These are phyloP conservation scores for Cyberlindnera veronae DNA, from an alignment of 805 yeast species.

Conservation along the genomic window DNA sequence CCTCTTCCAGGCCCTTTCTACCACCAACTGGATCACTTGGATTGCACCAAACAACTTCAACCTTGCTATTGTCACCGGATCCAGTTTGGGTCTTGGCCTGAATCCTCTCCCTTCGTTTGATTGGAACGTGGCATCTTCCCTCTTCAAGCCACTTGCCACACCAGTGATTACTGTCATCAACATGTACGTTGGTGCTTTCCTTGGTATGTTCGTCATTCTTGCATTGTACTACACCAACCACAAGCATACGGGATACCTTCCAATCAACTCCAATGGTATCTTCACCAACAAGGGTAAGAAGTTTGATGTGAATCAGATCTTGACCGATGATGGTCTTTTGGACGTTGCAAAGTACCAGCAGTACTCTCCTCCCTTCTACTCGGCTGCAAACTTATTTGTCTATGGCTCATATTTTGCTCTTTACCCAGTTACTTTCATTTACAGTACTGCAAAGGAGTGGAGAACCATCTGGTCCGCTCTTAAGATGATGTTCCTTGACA, in stretches of 20 bases:
- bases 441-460: slow-evolving; percentile 45
- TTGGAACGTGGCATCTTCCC: slow-evolving; percentile 38
- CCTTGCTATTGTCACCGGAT: slow-evolving; percentile 49
- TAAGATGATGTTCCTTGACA: slow-evolving; percentile 8
- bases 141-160: slow-evolving; percentile 34
- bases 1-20: slow-evolving; percentile 38
- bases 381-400: slow-evolving; percentile 57
- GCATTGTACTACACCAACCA: slow-evolving; percentile 39
- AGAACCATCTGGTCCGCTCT: slow-evolving; percentile 23
- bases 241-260: slow-evolving; percentile 37
- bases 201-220: slow-evolving; percentile 33
- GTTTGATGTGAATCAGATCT: slow-evolving; percentile 44
- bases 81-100: slow-evolving; percentile 43
- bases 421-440: slow-evolving; percentile 51
- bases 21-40: slow-evolving; percentile 58
- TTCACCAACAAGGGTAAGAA: slow-evolving; percentile 49
- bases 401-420: slow-evolving; percentile 47
- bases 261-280: slow-evolving; percentile 46
- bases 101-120: slow-evolving; percentile 54
- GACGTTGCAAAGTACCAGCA: slow-evolving; percentile 44
- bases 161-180: slow-evolving; percentile 41
- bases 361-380: slow-evolving; percentile 65
- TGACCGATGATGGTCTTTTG: slow-evolving; percentile 42
- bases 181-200: slow-evolving; percentile 32
- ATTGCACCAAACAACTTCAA: slow-evolving; percentile 47